Base-by-base conservation (phyloP, 768 basidiomycete species). In the Hysterangium stoloniferum region DNA sequence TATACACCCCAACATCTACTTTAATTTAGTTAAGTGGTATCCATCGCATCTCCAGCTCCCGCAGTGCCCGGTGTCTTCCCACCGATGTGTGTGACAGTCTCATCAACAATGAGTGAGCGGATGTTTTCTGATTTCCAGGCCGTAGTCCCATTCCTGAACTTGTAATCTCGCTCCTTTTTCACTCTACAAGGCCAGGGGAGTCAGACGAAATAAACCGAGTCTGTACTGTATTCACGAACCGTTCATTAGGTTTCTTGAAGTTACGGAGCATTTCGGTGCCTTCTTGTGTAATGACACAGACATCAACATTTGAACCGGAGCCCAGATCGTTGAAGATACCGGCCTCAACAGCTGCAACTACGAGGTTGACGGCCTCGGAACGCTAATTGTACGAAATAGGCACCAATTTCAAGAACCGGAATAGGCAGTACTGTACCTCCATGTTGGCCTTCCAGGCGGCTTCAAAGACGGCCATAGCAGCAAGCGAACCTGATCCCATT, bases 311-410 rank as follows among this genome's bases (percentile, higher is more conserved):
- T n/a, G 90, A 93, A 36, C 96, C 96, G 1, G 95, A 97, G 3
- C 96, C 96, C 29, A 98, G 80, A 72, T 99, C 96, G 71, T 99
- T 98, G 79, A 96, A 98, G 64, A 99, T 94, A 77, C 96, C 96
- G 2, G 91, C 88, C 20, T 86, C 82, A 60, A 99, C 82, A 40
- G 96, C 94, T 33, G 80, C 75, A 52, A 84, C 80, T 32, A 97
- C 93, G 17, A 98, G 74, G 5, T 72, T 70, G 43, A 98, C 77
- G 2, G 92, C 95, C 22, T 86, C 84, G 35, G 79, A 77, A 34
- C 87, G 78, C 87, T 94, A 65, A 13, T 9, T 6, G 33, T 32
- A 48, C 27, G 34, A 49, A 40, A 48, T 41, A 15, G 13, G 17
- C 7, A 22, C 13, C 13, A 8, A 24, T 20, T 32, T n/a, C 13